These are phyloP conservation scores for Nakazawaea molendinolei DNA, from an alignment of 805 yeast genomes.

Conservation along the genomic window DNA sequence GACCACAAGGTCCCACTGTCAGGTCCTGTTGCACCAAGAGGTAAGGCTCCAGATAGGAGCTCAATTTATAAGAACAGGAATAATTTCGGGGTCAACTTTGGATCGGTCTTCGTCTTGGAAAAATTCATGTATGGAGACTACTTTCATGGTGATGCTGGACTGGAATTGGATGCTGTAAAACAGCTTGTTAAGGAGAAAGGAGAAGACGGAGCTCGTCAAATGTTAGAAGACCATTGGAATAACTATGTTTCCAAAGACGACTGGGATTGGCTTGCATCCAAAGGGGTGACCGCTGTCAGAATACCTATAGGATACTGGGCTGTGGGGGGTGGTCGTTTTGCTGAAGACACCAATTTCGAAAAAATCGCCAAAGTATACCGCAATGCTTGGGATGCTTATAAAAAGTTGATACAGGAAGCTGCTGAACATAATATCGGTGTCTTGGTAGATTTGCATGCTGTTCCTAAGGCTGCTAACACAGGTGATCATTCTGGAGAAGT, in stretches of 20 bases:
- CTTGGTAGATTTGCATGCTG: constrained; percentile 77
- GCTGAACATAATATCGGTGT: constrained; percentile 58
- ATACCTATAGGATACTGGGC: constrained; percentile 93
- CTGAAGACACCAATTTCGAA: constrained; percentile 58
- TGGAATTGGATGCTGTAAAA: constrained; percentile 70
- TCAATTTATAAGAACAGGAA: constrained; percentile 53
- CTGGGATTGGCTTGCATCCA: constrained; percentile 66
- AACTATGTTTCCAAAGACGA: constrained; percentile 59
- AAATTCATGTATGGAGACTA: constrained; percentile 66
- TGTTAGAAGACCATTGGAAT: constrained; percentile 61
- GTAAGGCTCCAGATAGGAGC: constrained; percentile 28
- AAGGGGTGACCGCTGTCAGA: constrained; percentile 74
- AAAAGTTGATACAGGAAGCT: constrained; percentile 54
- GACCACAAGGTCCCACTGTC: constrained; percentile 15
- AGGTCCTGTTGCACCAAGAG: constrained; percentile 28
- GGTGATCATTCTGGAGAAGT: constrained; percentile 78
- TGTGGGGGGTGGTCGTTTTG: constrained; percentile 55
- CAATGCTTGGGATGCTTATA: constrained; percentile 68
- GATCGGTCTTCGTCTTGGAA: constrained; percentile 74
- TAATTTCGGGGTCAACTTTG: constrained; percentile 83
- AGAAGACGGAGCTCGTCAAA: constrained; percentile 41
- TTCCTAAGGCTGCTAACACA: constrained; percentile 90
- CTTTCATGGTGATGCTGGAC: constrained; percentile 50
- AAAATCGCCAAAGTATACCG: constrained; percentile 47
- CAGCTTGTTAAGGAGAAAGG: constrained; percentile 44